Evolutionary conservation across 768 basidiomycete species (phyloP).

Genomic region (Tricholoma hemisulphureum): DNA sequence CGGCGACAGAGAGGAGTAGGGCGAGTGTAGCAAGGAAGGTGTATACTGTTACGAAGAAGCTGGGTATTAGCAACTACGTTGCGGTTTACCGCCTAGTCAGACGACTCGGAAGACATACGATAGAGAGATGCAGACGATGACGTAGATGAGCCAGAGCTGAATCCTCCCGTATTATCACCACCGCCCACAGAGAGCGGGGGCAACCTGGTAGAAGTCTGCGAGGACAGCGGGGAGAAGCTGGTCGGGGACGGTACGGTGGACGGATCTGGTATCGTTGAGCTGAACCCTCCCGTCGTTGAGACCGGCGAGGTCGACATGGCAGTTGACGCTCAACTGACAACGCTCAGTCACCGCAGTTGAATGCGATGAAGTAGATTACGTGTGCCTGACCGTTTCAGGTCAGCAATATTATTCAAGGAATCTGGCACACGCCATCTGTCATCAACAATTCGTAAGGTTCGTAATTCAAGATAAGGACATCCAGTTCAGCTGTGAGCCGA

Average conservation of each 20-base stretch:
- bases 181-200: not conserved
- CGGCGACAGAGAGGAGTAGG: conserved; percentile 66
- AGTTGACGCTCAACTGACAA: too few relatives aligned
- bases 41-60: conserved; percentile 31
- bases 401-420: too few relatives aligned
- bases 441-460: too few relatives aligned
- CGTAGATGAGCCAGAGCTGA: conserved; percentile 5
- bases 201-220: not conserved
- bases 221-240: not conserved
- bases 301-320: not conserved
- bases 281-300: not conserved
- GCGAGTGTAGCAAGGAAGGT: conserved; percentile 64
- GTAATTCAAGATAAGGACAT: too few relatives aligned
- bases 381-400: too few relatives aligned
- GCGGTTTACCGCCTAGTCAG: not conserved
- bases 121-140: conserved; percentile 25
- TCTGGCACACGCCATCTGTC: too few relatives aligned
- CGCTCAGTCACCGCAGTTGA: not conserved
- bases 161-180: not conserved
- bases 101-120: conserved; percentile 24
- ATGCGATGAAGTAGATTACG: too few relatives aligned
- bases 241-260: not conserved
- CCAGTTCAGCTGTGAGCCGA: too few relatives aligned
- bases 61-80: not conserved
- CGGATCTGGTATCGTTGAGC: not conserved